A percentile compares a stretch with the other conserved stretches of the same genome.
phyloP scores from a whole-genome alignment of 2,329 filamentous ascomycete genomes.

The Xylariaceae sp. region DNA sequence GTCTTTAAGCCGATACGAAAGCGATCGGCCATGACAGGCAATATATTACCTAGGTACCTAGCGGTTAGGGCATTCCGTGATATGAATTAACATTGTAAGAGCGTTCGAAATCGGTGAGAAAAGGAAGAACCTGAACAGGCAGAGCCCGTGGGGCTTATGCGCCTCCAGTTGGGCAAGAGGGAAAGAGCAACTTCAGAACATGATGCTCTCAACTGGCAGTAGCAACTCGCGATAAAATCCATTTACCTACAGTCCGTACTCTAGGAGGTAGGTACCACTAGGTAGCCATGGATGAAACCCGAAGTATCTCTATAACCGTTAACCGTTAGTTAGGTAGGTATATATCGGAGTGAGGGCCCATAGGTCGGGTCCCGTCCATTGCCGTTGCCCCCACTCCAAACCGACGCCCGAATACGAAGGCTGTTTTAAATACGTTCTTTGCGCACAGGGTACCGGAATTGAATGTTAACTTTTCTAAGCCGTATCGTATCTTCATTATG shows the following conservation, averaged over 20 bases:
- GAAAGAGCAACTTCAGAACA: slow-evolving; percentile 10
- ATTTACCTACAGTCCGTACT: neutral
- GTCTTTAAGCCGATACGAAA: slow-evolving; percentile 24
- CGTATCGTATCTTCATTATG: slow-evolving; percentile 8
- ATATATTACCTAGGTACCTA: neutral
- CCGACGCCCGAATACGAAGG: too few species aligned
- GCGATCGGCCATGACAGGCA: slow-evolving; percentile 20
- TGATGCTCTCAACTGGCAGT: neutral
- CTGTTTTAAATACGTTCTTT: neutral
- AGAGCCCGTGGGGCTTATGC: neutral
- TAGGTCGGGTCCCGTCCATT: too few species aligned
- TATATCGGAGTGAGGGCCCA: too few species aligned
- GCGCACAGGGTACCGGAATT: neutral
- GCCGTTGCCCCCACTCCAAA: too few species aligned
- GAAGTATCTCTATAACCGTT: neutral
- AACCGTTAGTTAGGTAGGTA: neutral
- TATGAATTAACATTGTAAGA: neutral
- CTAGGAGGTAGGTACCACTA: too few species aligned
- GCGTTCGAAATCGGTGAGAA: neutral
- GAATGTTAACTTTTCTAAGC: neutral
- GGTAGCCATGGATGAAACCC: too few species aligned
- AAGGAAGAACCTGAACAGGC: neutral
- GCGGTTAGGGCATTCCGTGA: neutral
- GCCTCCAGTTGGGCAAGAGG: neutral
- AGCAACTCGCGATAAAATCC: neutral